These are phyloP conservation scores for Oryza punctata DNA, from an alignment of 176 grass and related monocot genomes.

Conservation along the genomic window DNA sequence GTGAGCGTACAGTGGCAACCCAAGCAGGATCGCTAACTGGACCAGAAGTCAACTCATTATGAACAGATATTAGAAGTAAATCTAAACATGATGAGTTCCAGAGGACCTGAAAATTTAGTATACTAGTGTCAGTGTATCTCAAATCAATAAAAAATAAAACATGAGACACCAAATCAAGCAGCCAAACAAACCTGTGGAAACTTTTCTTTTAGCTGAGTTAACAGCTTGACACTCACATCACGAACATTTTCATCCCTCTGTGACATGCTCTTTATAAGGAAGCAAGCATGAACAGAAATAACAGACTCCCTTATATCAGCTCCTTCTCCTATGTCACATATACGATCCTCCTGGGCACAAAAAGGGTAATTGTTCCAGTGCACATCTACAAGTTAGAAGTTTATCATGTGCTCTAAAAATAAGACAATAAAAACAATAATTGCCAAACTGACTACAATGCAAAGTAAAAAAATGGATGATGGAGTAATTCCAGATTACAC, in stretches of 20 bases:
- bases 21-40: conserved; percentile 99
- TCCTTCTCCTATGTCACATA: conserved; percentile 90
- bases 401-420: conserved; percentile 18
- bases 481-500: conserved; percentile 23
- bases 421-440: conserved; percentile 8
- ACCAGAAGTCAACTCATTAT: conserved; percentile 90
- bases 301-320: conserved; percentile 86
- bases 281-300: conserved; percentile 85
- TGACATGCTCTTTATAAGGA: conserved; percentile 97
- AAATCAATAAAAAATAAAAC: conserved; percentile 33
- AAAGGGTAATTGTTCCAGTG: conserved; percentile 36
- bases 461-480: neutral
- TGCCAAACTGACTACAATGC: conserved; percentile 8
- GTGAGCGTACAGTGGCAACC: conserved; percentile 86
- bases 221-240: conserved; percentile 91
- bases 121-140: conserved; percentile 27
- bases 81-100: conserved; percentile 99
- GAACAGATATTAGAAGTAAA: conserved; percentile 95
- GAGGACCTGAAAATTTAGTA: conserved; percentile 66
- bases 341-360: conserved; percentile 70
- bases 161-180: conserved; percentile 25
- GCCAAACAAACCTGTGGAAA: conserved; percentile 85
- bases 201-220: conserved; percentile 92
- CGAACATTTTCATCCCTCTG: conserved; percentile 97
- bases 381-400: conserved; percentile 17